phyloP scores from a whole-genome alignment of 345 rosid genomes.

The Gossypium australe region DNA sequence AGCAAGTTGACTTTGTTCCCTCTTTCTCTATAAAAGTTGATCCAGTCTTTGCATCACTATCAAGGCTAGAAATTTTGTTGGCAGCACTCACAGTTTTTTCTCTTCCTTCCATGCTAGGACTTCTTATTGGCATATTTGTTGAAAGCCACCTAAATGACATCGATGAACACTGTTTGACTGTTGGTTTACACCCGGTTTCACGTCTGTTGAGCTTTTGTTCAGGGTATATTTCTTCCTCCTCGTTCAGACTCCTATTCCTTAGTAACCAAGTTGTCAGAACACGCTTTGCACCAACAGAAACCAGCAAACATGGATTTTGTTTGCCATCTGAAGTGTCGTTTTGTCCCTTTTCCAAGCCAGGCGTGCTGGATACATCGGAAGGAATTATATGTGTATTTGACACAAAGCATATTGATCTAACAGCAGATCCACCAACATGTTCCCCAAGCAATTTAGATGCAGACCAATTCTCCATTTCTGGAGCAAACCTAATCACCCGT shows the following conservation, averaged over 20 bases:
- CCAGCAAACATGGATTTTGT: conserved; percentile 52
- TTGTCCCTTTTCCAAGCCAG: conserved; percentile 19
- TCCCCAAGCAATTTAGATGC: conserved; percentile 84
- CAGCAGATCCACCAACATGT: conserved; percentile 98
- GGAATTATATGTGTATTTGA: conserved; percentile 42
- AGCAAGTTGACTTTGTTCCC: conserved; percentile 18
- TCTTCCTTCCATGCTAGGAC: conserved; percentile 34
- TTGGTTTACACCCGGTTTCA: conserved; percentile 22
- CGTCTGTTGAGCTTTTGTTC: conserved; percentile 9
- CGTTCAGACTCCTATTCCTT: conserved; percentile 35
- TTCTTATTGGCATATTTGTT: conserved; percentile 81
- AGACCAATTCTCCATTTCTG: conserved; percentile 56
- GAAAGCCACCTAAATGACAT: conserved; percentile 95
- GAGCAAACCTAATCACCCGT: conserved; percentile 44
- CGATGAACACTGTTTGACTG: conserved; percentile 37
- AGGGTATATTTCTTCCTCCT: conserved; percentile 22
- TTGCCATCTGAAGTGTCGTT: conserved; percentile 24
- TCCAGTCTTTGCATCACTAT: conserved; percentile 20
- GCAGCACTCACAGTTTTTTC: conserved; percentile 21
- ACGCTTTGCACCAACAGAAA: conserved; percentile 92
- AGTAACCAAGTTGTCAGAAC: conserved; percentile 84
- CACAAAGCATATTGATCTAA: conserved; percentile 78
- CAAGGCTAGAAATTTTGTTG: conserved; percentile 18
- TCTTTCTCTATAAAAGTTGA: conserved; percentile 15
- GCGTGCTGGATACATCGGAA: conserved; percentile 24